Evolutionary conservation across 75 land plant genomes (phyloP).

Genomic region (Chamaecyparis obtusa): DNA sequence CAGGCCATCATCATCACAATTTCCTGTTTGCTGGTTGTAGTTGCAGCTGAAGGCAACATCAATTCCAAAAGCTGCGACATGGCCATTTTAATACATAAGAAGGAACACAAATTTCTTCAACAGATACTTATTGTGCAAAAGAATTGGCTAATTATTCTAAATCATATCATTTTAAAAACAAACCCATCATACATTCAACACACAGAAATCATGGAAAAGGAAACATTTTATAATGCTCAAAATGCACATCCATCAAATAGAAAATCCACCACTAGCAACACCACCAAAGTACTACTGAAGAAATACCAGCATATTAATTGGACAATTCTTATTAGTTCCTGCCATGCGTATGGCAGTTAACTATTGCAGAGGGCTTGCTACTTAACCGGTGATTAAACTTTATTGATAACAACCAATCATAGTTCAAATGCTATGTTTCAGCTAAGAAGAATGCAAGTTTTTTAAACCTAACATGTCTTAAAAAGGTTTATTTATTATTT

Average conservation of each 20-base stretch:
- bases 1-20: conserved; percentile 76
- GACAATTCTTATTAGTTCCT: background rate
- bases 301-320: background rate
- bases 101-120: background rate
- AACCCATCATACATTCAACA: background rate
- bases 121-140: background rate
- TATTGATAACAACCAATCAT: too few species aligned
- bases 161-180: background rate
- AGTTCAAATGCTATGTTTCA: too few species aligned
- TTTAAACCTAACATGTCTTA: too few species aligned
- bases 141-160: background rate
- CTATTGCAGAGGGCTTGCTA: too few species aligned
- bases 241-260: background rate
- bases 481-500: too few species aligned
- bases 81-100: background rate
- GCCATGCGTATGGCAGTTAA: too few species aligned
- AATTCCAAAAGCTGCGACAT: conserved; percentile 86
- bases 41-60: conserved; percentile 91
- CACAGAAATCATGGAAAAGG: background rate
- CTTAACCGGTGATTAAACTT: too few species aligned
- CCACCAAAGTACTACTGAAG: background rate
- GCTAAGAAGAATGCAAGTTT: too few species aligned
- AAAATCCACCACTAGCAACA: background rate
- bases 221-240: background rate
- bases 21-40: conserved; percentile 67